Percentiles rank a stretch among this genome's conserved stretches.
Evolutionary conservation across 768 basidiomycete genomes (phyloP).

Genomic region (Russula foetens): DNA sequence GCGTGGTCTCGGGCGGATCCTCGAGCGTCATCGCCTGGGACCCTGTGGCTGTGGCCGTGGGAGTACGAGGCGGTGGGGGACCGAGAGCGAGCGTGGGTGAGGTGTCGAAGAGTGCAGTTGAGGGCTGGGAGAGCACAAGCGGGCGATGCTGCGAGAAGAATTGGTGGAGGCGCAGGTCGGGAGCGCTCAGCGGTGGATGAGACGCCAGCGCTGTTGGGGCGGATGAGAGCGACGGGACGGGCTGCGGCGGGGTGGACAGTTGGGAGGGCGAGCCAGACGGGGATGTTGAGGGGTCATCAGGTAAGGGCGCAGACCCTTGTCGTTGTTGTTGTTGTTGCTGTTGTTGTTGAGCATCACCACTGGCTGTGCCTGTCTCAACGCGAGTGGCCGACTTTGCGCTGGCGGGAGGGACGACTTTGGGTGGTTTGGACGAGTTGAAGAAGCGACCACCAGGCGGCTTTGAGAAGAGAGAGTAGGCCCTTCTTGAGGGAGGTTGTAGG

Average conservation of each 20-base stretch:
- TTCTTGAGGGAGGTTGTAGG: constrained; percentile 29
- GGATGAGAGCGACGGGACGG: background rate
- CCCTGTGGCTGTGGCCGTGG: constrained; percentile 18
- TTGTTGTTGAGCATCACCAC: constrained; percentile 12
- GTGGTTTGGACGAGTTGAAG: constrained; percentile 65
- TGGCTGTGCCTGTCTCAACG: constrained; percentile 33
- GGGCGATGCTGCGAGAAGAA: constrained; percentile 82
- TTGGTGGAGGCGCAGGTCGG: constrained; percentile 73
- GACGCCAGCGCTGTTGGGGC: constrained; percentile 21
- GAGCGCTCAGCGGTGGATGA: constrained; percentile 52
- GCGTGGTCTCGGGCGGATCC: constrained; percentile 40
- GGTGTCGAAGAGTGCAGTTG: constrained; percentile 44
- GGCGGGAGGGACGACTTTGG: constrained; percentile 36
- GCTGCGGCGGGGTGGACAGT: background rate
- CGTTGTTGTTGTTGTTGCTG: background rate
- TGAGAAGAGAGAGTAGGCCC: constrained; percentile 71
- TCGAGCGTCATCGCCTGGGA: constrained; percentile 25
- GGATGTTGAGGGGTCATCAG: constrained; percentile 6
- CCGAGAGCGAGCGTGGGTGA: constrained; percentile 1
- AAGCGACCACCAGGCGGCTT: constrained; percentile 69
- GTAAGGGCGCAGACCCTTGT: background rate
- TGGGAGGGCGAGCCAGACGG: background rate
- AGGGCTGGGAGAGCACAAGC: constrained; percentile 55
- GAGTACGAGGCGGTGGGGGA: background rate
- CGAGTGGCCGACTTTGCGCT: constrained; percentile 30